phyloP scores from a whole-genome alignment of 345 rosid genomes.

The Acer yangbiense region DNA sequence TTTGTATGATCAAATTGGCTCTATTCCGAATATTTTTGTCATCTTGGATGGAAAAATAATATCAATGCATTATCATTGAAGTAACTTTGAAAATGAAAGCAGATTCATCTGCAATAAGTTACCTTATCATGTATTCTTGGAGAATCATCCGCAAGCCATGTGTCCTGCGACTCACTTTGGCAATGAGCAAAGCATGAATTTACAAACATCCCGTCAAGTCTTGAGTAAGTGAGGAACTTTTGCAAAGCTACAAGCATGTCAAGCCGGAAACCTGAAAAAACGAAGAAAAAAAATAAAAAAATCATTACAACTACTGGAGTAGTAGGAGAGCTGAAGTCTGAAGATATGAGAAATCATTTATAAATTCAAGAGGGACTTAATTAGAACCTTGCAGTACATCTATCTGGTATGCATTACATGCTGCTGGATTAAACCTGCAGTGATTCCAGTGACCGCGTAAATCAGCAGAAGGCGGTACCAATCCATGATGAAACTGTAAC shows the following conservation, averaged over 20 bases:
- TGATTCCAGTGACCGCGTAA: slow-evolving; percentile 61
- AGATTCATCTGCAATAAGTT: background rate
- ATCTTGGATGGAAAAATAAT: too few relatives aligned
- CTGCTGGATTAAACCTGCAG: slow-evolving; percentile 64
- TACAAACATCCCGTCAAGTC: slow-evolving; percentile 75
- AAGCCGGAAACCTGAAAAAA: slow-evolving; percentile 64
- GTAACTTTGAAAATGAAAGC: too few relatives aligned
- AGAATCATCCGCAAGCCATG: slow-evolving; percentile 82
- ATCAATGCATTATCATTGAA: too few relatives aligned
- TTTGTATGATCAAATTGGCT: background rate
- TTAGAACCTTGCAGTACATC: slow-evolving; percentile 62
- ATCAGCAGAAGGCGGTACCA: slow-evolving; percentile 90
- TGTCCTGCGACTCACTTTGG: slow-evolving; percentile 82
- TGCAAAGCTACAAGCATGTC: slow-evolving; percentile 65
- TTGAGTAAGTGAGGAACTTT: slow-evolving; percentile 44
- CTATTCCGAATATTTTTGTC: background rate
- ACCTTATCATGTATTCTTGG: slow-evolving; percentile 78
- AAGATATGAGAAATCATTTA: background rate
- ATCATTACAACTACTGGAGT: background rate
- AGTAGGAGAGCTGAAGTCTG: background rate
- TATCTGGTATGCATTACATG: slow-evolving; percentile 60
- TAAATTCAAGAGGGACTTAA: background rate
- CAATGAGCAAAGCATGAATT: slow-evolving; percentile 97
- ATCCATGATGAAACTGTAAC: slow-evolving; percentile 69
- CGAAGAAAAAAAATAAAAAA: background rate